A percentile compares a stretch with the other conserved stretches of the same genome.
Evolutionary conservation across 768 basidiomycete species (phyloP).

Genomic region (Boletus sp.): DNA sequence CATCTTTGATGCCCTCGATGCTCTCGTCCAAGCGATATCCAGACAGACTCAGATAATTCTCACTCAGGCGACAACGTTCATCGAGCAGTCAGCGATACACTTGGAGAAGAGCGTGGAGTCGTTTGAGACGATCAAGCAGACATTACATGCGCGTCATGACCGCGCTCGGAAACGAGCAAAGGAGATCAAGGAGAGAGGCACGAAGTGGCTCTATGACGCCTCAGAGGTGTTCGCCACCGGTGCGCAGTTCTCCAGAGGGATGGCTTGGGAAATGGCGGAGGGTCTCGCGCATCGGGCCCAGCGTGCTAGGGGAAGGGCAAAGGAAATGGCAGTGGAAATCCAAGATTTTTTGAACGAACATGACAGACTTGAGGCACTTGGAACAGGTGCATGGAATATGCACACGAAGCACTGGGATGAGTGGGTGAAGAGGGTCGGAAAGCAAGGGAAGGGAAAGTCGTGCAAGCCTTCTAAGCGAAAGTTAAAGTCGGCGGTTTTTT

Average conservation of each 20-base stretch:
- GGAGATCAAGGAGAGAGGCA: conserved; percentile 48
- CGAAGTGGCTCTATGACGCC: conserved; percentile 43
- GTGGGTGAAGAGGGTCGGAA: conserved; percentile 9
- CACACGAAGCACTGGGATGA: conserved; percentile 20
- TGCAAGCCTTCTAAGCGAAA: conserved; percentile 17
- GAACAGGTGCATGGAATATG: conserved; percentile 15
- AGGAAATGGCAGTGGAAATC: conserved; percentile 38
- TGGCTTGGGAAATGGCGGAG: conserved; percentile 41
- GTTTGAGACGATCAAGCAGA: conserved; percentile 36
- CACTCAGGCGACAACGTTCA: conserved; percentile 35
- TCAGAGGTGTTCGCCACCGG: conserved; percentile 40
- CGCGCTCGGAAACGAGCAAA: conserved; percentile 51
- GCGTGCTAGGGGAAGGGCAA: conserved; percentile 45
- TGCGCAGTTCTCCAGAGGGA: conserved; percentile 41
- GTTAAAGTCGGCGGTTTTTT: conserved; percentile 10
- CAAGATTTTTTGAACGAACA: conserved; percentile 23
- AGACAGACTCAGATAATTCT: conserved; percentile 37
- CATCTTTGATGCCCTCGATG: conserved; percentile 57
- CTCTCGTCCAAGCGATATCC: conserved; percentile 47
- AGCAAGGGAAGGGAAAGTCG: conserved; percentile 1
- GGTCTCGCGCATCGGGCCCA: conserved; percentile 35
- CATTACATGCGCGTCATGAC: conserved; percentile 47
- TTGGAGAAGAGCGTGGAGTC: conserved; percentile 36
- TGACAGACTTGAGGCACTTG: conserved; percentile 17
- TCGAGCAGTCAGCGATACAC: conserved; percentile 42